Conservation (phyloP, 202 grass and related monocot genomes). For the Panicum hallii region DNA sequence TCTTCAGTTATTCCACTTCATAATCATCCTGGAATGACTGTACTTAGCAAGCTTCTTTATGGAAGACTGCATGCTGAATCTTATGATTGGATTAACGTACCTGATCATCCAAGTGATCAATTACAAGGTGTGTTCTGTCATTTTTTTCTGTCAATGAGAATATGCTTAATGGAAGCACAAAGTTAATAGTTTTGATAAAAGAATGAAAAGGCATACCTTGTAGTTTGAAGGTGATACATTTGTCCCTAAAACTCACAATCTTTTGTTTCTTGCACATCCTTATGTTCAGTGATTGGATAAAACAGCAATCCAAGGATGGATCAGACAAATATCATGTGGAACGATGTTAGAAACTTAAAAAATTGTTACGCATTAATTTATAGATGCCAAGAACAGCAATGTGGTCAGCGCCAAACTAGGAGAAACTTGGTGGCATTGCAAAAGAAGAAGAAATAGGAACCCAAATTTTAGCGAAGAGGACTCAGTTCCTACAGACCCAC, state of each 20-base stretch:
- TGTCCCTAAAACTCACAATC: background rate
- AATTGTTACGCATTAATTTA: background rate
- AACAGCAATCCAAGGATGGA: background rate
- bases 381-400: background rate
- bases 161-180: background rate
- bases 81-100: conserved; percentile 89
- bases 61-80: conserved; percentile 83
- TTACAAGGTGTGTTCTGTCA: conserved; percentile 63
- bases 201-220: background rate
- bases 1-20: conserved; percentile 98
- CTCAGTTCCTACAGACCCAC: background rate
- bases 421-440: background rate
- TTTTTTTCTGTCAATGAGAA: conserved; percentile 15
- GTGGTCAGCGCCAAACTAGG: background rate
- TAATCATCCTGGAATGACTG: conserved; percentile 97
- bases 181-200: background rate
- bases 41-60: conserved; percentile 97
- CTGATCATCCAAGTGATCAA: conserved; percentile 56
- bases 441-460: background rate
- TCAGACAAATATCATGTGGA: background rate
- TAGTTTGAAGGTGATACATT: background rate
- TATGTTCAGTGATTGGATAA: background rate
- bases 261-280: background rate
- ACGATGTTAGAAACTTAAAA: background rate
- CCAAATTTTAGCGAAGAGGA: background rate